Percentiles rank a stretch among this genome's conserved stretches.
These are phyloP conservation scores for Aethionema arabicum DNA, from an alignment of 345 rosid genomes.

Conservation along the genomic window DNA sequence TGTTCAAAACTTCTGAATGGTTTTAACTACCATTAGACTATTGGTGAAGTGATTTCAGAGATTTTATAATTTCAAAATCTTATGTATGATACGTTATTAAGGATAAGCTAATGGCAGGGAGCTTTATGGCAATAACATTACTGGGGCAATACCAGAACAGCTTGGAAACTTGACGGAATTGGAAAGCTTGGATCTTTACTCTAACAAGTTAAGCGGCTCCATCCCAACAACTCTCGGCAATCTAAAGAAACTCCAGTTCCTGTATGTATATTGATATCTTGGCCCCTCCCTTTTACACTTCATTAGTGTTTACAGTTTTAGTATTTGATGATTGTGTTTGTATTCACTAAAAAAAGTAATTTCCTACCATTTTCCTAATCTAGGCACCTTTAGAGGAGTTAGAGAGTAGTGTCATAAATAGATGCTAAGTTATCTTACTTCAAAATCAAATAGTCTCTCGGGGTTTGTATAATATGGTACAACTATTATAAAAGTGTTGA, in stretches of 20 bases:
- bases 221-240: constrained; percentile 51
- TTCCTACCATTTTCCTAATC: no score
- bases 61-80: neutral
- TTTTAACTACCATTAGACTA: neutral
- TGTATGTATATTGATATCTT: constrained; percentile 43
- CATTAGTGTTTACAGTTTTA: neutral
- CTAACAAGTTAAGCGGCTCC: constrained; percentile 42
- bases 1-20: no score
- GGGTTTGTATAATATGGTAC: neutral
- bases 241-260: constrained; percentile 50
- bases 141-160: constrained; percentile 55
- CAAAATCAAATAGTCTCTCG: neutral
- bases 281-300: neutral
- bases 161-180: constrained; percentile 60
- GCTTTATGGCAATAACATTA: constrained; percentile 53
- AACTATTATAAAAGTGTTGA: neutral
- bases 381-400: neutral
- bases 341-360: neutral
- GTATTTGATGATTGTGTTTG: neutral
- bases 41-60: neutral
- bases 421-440: neutral
- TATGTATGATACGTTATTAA: neutral
- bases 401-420: neutral
- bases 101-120: constrained; percentile 47
- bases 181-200: constrained; percentile 77